A percentile compares a stretch with the other conserved stretches of the same genome.
Evolutionary conservation across 768 basidiomycete genomes (phyloP).

Genomic region (Exidia glandulosa): DNA sequence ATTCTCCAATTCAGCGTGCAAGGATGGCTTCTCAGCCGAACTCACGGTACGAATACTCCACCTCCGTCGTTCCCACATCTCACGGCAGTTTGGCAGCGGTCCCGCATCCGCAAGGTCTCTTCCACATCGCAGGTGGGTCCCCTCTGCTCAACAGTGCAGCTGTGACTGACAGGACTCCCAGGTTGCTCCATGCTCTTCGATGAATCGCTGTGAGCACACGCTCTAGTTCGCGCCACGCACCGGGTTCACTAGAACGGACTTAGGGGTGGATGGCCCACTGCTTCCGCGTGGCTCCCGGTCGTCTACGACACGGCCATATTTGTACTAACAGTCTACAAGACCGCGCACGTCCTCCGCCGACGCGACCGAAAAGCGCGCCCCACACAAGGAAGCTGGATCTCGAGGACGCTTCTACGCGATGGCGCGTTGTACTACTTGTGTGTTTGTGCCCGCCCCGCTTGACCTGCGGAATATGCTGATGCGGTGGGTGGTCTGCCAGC

Average conservation of each 20-base stretch:
- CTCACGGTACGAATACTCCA: constrained; percentile 29
- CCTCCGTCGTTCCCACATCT: neutral
- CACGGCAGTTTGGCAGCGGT: neutral
- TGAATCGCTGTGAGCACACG: constrained; percentile 14
- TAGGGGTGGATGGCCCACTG: constrained; percentile 19
- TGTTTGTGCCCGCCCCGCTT: neutral
- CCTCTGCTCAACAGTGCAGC: neutral
- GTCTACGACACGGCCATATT: constrained; percentile 28
- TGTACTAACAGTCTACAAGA: constrained; percentile 18
- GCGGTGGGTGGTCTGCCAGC: too few species aligned
- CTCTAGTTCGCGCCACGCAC: neutral
- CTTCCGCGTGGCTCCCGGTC: constrained; percentile 33
- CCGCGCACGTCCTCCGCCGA: constrained; percentile 17
- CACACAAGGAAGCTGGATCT: constrained; percentile 8
- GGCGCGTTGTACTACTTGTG: constrained; percentile 28
- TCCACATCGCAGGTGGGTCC: too few species aligned
- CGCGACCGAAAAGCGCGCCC: constrained; percentile 9
- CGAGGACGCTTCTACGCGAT: constrained; percentile 17
- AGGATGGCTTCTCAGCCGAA: constrained; percentile 43
- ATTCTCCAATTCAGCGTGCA: constrained; percentile 35
- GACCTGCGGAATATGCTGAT: neutral
- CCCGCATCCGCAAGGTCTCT: neutral
- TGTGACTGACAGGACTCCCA: constrained; percentile 6
- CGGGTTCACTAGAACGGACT: neutral
- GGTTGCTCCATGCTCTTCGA: constrained; percentile 33